Evolutionary conservation across 441 rosid genomes (phyloP).

Genomic region (Croton setiger): DNA sequence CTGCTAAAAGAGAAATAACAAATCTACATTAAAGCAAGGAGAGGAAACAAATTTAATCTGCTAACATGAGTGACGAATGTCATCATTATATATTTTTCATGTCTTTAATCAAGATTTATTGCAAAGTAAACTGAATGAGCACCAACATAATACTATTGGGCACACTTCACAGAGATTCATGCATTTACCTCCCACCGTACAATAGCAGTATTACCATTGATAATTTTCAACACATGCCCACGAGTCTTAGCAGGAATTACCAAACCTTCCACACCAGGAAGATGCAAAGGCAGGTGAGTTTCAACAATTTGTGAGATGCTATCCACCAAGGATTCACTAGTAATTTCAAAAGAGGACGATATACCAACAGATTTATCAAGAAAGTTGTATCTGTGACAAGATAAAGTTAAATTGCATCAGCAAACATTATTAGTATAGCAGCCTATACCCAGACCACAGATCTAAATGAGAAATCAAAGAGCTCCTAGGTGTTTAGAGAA

Average conservation of each 20-base stretch:
- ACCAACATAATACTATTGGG: conserved; percentile 13
- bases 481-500: background rate
- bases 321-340: conserved; percentile 56
- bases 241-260: conserved; percentile 71
- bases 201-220: conserved; percentile 63
- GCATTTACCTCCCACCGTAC: conserved; percentile 96
- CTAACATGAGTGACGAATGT: background rate
- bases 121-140: conserved; percentile 2
- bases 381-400: conserved; percentile 73
- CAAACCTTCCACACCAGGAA: conserved; percentile 85
- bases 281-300: conserved; percentile 51
- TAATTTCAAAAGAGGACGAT: conserved; percentile 72
- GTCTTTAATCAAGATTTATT: background rate
- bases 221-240: conserved; percentile 67
- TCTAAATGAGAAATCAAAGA: background rate
- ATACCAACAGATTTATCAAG: conserved; percentile 86
- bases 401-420: conserved; percentile 14
- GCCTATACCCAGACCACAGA: conserved; percentile 1
- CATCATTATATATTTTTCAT: background rate
- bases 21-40: background rate
- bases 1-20: background rate
- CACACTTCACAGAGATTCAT: conserved; percentile 20
- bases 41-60: background rate
- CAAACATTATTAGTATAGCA: conserved; percentile 5
- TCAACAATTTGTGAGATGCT: conserved; percentile 61